These are phyloP conservation scores for Polyporus tsugae DNA, from an alignment of 1,284 basidiomycete genomes.

Conservation along the genomic window DNA sequence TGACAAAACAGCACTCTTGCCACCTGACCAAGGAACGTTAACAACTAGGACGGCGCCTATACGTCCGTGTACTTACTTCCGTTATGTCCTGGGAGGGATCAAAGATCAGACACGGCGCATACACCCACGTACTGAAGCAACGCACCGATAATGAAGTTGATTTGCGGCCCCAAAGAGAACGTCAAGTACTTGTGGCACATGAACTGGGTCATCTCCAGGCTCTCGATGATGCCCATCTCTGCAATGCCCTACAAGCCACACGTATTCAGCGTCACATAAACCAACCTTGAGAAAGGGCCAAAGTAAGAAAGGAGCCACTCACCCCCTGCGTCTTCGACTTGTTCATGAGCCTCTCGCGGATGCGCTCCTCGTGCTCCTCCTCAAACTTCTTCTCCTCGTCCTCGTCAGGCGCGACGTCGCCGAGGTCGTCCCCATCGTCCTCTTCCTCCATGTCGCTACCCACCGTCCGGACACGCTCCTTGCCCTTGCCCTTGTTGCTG, in stretches of 20 bases:
- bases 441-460: constrained; percentile 42
- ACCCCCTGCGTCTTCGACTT: constrained; percentile 67
- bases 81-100: constrained; percentile 66
- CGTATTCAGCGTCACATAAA: not conserved
- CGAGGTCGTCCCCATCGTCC: constrained; percentile 44
- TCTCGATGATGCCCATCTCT: constrained; percentile 88
- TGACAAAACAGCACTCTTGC: constrained; percentile 95
- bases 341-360: constrained; percentile 62
- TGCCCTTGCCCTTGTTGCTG: constrained; percentile 44
- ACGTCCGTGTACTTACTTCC: constrained; percentile 63
- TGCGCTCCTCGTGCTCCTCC: constrained; percentile 60
- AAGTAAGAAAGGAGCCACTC: constrained; percentile 37
- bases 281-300: not conserved
- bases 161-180: constrained; percentile 87
- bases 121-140: constrained; percentile 29
- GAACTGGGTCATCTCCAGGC: constrained; percentile 90
- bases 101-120: not conserved
- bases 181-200: constrained; percentile 94
- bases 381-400: constrained; percentile 68
- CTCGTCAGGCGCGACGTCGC: constrained; percentile 48
- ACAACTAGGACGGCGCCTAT: not conserved
- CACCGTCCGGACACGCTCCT: constrained; percentile 43
- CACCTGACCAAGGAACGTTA: constrained; percentile 59
- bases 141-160: constrained; percentile 97
- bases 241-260: constrained; percentile 66